Conservation (phyloP, 257 asterid genomes). For the Dorcoceras hygrometricum region DNA sequence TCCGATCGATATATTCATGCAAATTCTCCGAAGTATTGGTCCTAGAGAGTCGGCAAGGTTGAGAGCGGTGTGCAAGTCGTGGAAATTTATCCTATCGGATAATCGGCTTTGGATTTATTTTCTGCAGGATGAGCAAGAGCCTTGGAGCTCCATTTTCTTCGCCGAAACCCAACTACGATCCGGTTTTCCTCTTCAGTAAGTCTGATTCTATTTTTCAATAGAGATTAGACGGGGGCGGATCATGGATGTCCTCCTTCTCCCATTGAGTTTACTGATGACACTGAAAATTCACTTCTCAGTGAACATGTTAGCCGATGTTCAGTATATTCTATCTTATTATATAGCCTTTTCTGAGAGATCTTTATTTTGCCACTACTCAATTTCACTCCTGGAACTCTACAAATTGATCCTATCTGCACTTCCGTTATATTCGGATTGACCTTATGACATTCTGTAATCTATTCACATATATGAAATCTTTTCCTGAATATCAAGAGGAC, state of each 20-base stretch:
- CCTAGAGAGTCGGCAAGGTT: conserved; percentile 76
- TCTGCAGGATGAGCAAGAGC: conserved; percentile 73
- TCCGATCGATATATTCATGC: conserved; percentile 68
- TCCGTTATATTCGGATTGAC: not conserved
- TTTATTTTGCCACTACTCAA: not conserved
- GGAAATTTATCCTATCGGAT: conserved; percentile 68
- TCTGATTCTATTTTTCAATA: not conserved
- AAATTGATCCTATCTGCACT: not conserved
- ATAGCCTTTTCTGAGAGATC: no score
- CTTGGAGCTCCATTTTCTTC: conserved; percentile 81
- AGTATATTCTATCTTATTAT: not conserved
- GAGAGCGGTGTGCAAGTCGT: conserved; percentile 69
- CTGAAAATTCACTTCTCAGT: not conserved
- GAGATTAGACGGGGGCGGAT: not conserved
- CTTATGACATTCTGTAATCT: not conserved
- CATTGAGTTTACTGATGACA: not conserved
- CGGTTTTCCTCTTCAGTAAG: conserved; percentile 81
- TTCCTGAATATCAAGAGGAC: no score
- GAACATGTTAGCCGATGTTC: not conserved
- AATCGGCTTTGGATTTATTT: conserved; percentile 90
- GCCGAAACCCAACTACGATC: conserved; percentile 72
- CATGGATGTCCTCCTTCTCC: not conserved
- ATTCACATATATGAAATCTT: no score
- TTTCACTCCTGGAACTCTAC: not conserved
- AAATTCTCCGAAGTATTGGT: conserved; percentile 60